Base-by-base conservation (phyloP, 257 asterid species). In the Schizonepeta tenuifolia region DNA sequence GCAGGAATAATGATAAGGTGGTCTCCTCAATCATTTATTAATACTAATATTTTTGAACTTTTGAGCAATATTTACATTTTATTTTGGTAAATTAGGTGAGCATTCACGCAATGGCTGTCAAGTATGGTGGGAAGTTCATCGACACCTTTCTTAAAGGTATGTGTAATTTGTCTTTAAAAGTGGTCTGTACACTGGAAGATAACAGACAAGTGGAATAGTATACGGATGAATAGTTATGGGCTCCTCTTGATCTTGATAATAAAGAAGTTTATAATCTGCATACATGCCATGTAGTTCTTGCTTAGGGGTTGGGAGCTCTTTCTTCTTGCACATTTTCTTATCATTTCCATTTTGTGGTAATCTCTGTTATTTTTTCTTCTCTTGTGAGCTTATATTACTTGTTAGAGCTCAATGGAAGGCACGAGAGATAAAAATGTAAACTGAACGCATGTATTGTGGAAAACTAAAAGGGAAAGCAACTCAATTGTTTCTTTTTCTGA, bases 61-160 rank as follows among this genome's bases (percentile, higher is more conserved):
- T 70, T 21, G 46, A 53, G 33, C 62, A 53, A 33, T 8, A 24
- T 64, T 83, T 74, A 78, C 75, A 43, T 44, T 33, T 67, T 63
- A 65, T 44, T 71, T 69, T 51, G 43, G 49, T 77, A 51, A 65
- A 76, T 72, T 69, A 91, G 97, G 95, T 91, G 77, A 86, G 77
- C 35, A 80, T 91, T 81, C 97, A 73, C 64, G 89, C 86, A 62
- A 83, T 89, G 90, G 93, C 95, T 68, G 89, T 91, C 81, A 91
- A 89, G 84, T 87, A 87, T 74, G 95, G 96, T 10, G 96, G 97
- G 78, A 91, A 87, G 85, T 91, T 83, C 83, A 78, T 91, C 15
- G 95, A 91, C 75, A 77, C 93, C 81, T 91, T 91, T 78, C 93
- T 91, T 59, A 91, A 78, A 91, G 96, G 97, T 91, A 83, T 2